Evolutionary conservation across 2,329 filamentous ascomycete genomes (phyloP).

Genomic region (Orbilia javanica): DNA sequence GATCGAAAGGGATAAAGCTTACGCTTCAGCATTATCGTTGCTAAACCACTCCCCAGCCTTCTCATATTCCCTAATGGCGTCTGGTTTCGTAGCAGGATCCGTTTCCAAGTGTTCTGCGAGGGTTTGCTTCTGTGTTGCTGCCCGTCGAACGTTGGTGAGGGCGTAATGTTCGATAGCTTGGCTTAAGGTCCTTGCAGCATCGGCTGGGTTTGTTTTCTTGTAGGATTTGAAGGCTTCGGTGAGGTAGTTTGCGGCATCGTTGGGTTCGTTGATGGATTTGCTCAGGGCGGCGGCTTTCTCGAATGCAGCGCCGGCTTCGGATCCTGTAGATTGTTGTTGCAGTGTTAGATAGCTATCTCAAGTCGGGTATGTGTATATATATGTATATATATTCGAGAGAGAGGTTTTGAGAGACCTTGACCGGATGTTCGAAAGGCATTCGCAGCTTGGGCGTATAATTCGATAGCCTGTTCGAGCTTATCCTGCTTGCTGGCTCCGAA

Average conservation of each 20-base stretch:
- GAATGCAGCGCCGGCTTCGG: constrained; percentile 46
- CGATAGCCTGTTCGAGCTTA: constrained; percentile 89
- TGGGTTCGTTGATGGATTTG: constrained; percentile 79
- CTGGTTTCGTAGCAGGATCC: constrained; percentile 81
- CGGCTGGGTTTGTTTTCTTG: constrained; percentile 79
- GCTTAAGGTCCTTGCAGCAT: constrained; percentile 83
- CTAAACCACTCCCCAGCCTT: constrained; percentile 90
- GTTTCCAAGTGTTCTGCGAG: constrained; percentile 87
- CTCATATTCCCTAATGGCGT: constrained; percentile 85
- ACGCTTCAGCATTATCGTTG: constrained; percentile 85
- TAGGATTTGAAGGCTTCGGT: constrained; percentile 97
- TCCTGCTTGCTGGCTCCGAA: constrained; percentile 83
- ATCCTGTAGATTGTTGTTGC: neutral
- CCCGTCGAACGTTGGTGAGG: constrained; percentile 87
- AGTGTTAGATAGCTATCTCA: neutral
- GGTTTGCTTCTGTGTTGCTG: constrained; percentile 90
- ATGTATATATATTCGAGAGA: too few relatives aligned
- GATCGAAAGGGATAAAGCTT: constrained; percentile 65
- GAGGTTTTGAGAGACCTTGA: constrained; percentile 71
- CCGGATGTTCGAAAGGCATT: constrained; percentile 93
- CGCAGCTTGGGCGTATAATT: constrained; percentile 87
- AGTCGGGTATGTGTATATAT: neutral
- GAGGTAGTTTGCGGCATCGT: constrained; percentile 89
- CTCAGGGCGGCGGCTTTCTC: constrained; percentile 48
- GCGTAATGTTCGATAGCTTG: constrained; percentile 88